These are phyloP conservation scores for Penicillium frequentans DNA, from an alignment of 2,329 filamentous ascomycete species.

Conservation along the genomic window DNA sequence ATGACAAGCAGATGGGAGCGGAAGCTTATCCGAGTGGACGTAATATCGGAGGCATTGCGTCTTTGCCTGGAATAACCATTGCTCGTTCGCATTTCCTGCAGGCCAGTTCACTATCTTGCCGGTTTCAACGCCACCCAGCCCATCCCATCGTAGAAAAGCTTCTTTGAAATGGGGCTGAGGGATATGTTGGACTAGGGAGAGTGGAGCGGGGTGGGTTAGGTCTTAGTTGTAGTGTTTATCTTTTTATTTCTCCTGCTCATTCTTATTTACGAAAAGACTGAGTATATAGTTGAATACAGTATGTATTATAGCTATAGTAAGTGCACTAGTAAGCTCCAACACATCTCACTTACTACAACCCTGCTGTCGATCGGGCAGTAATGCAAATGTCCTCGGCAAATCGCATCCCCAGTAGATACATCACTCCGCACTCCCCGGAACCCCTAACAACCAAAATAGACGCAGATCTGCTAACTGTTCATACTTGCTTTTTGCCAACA, in stretches of 20 bases:
- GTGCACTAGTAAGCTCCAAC: no score
- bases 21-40: not conserved
- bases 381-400: slow-evolving; percentile 6
- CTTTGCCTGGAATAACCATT: slow-evolving; percentile 12
- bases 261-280: no score
- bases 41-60: not conserved
- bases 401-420: slow-evolving; percentile 15
- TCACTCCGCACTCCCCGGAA: slow-evolving; percentile 7
- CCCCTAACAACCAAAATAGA: not conserved
- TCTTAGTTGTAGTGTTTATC: not conserved
- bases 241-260: no score
- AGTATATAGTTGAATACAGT: no score
- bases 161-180: slow-evolving; percentile 18
- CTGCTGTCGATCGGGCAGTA: not conserved
- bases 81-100: slow-evolving; percentile 21
- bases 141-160: slow-evolving; percentile 19
- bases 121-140: slow-evolving; percentile 23
- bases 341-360: no score
- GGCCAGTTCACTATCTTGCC: slow-evolving; percentile 15
- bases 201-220: not conserved
- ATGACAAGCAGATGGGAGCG: not conserved
- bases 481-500: slow-evolving; percentile 11
- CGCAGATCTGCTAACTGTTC: not conserved
- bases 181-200: slow-evolving; percentile 1
- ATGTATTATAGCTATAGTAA: no score